phyloP scores from a whole-genome alignment of 192 early-diverging fungal species.

The Mortierella hygrophila region DNA sequence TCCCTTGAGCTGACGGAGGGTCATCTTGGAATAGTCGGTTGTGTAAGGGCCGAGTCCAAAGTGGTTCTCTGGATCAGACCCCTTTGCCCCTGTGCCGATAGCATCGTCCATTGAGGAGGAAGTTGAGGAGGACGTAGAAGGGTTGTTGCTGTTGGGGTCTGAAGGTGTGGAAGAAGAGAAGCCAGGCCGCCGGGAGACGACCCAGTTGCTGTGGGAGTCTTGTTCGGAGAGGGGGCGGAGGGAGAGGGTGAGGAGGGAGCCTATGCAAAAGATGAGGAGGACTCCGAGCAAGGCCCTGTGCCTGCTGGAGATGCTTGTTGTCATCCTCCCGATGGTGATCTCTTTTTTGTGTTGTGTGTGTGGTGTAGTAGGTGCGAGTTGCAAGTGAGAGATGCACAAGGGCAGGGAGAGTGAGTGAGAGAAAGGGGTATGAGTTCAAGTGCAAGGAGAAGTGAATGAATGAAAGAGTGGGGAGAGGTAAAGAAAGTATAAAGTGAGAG shows the following conservation, averaged over 20 bases:
- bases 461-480: background rate
- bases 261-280: constrained; percentile 49
- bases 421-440: background rate
- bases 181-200: background rate
- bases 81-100: constrained; percentile 34
- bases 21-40: constrained; percentile 4
- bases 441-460: background rate
- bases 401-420: background rate
- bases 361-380: background rate
- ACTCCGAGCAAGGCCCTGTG: constrained; percentile 45
- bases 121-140: background rate
- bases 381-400: background rate
- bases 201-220: background rate
- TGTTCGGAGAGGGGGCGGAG: constrained; percentile 12
- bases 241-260: constrained; percentile 40
- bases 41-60: constrained; percentile 5
- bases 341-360: background rate
- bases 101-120: background rate
- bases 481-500: background rate
- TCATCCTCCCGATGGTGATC: background rate
- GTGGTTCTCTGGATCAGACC: constrained; percentile 40
- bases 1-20: constrained; percentile 2
- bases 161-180: constrained; percentile 1
- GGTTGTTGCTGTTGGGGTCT: background rate
- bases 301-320: constrained; percentile 35